Base-by-base conservation (phyloP, 345 rosid genomes). In the Kandelia obovata region DNA sequence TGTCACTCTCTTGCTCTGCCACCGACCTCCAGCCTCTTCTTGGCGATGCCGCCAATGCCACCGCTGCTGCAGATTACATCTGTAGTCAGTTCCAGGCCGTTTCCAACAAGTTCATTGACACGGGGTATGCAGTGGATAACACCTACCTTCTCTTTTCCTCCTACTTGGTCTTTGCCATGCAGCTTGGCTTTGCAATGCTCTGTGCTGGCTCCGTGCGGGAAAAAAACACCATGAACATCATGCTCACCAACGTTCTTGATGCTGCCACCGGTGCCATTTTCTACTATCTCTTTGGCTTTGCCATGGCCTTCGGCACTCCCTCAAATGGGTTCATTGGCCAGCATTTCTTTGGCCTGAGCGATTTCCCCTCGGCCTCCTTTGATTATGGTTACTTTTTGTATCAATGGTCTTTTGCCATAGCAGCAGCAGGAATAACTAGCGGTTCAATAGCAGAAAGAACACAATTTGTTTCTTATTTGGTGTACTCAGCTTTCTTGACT, bases 341-440 rank as follows among this genome's bases (percentile, higher is more conserved):
- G 11, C 85, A 82, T 6, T 62, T 51, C 71, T 79, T 82, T 13
- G 83, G 79, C 63, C 76, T 82, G 5, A 55, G 53, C 7, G 60
- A 58, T 5, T 56, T 76, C 7, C 85, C 85, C 1, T 61, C 86
- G 0, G 39, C 67, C 4, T 1, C 77, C 0, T 67, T 59, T 1
- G 85, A 78, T 53, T 81, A 78, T 52, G 60, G 79, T 0, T 31
- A 35, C 28, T 81, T 81, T 47, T 78, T 82, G 1, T 82, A 67
- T 59, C 85, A 82, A 57, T 82, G 85, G 85, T 76, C 83, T 15
- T 82, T 82, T 51, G 83, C 85, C 52, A 82, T 79, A 5, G 85
- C 83, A 0, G 83, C 85, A 5, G 83, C 85, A 31, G 83, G 85
- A 20, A 82, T 82, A 66, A 79, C 85, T 2, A 82, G 85, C 20